These are phyloP conservation scores for Dothistroma septosporum DNA, from an alignment of 2,329 filamentous ascomycete genomes.

Conservation along the genomic window DNA sequence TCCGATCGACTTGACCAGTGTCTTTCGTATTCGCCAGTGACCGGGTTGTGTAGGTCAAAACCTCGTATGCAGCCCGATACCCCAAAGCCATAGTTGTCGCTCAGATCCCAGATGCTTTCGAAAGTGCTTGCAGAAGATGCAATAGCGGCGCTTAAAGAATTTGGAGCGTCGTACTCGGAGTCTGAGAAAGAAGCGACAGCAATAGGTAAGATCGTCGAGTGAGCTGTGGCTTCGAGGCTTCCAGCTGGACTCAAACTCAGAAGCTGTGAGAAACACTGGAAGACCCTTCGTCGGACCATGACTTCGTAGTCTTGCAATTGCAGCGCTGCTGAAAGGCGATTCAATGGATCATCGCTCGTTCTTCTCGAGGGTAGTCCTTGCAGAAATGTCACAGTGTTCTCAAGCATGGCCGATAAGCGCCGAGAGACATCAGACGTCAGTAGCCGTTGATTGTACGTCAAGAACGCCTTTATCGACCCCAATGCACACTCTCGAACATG, in stretches of 20 bases:
- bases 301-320: conserved; percentile 86
- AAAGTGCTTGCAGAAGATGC: conserved; percentile 85
- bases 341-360: conserved; percentile 77
- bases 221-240: conserved; percentile 77
- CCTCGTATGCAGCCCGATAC: conserved; percentile 80
- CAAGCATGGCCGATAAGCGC: conserved; percentile 86
- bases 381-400: conserved; percentile 89
- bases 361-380: conserved; percentile 79
- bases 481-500: conserved; percentile 94
- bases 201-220: conserved; percentile 85
- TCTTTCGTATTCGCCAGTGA: conserved; percentile 58
- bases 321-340: conserved; percentile 76
- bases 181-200: conserved; percentile 91
- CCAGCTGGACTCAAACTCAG: conserved; percentile 82
- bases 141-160: conserved; percentile 83
- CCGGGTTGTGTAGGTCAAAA: conserved; percentile 65
- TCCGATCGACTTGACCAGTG: conserved; percentile 46
- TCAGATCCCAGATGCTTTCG: conserved; percentile 91
- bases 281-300: conserved; percentile 86
- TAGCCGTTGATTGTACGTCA: conserved; percentile 87
- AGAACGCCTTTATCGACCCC: conserved; percentile 83
- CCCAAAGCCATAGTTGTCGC: conserved; percentile 91
- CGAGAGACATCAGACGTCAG: conserved; percentile 93
- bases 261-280: conserved; percentile 92
- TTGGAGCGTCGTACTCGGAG: conserved; percentile 80